Base-by-base conservation (phyloP, 2,329 filamentous ascomycete genomes). In the Sporothrix variecibatus region DNA sequence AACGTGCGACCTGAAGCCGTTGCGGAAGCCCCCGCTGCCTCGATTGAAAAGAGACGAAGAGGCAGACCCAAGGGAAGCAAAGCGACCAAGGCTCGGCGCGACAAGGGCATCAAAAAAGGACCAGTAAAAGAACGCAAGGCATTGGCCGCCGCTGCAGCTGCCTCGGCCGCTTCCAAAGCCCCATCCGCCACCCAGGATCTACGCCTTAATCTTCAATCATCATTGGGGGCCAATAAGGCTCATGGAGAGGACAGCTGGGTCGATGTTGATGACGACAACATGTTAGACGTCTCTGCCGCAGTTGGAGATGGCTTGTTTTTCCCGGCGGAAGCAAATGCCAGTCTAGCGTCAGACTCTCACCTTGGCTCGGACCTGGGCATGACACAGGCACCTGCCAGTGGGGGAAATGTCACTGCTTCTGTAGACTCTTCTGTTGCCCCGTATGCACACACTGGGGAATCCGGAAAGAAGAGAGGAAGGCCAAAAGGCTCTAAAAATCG, bases 11-110 rank as follows among this genome's bases (percentile, higher is more conserved):
- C 23, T 9, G 31, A 53, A 71, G 76, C 64, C 6, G 38, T 40
- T n/a, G 23, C 26, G 3, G 40, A 38, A 1, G 43, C 23, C 11
- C 7, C 43, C 15, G 12, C 70, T 49, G 12, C 9, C 9, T 20
- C 51, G 9, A 12, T 69, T 77, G 65, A 79, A 49, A 88, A 85
- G 77, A 83, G 87, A 70, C 81, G 82, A 7, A 83, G 87, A 75
- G 88, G 88, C 20, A 83, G 88, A 23, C 88, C 88, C 8, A 89
- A 89, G 76, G 88, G 88, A 2, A 89, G 87, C 80, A 88, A 87
- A 76, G 84, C 83, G 3, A 83, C 81, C 70, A 87, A 86, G 74
- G 81, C 81, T 3, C 81, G 84, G 60, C 84, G 83, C 69, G 86
- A 87, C 73, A 89, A 88, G 76, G 85, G 85, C 6, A 80, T 85